Base-by-base conservation (phyloP, 2,329 filamentous ascomycete genomes). In the Calycina herbarum region DNA sequence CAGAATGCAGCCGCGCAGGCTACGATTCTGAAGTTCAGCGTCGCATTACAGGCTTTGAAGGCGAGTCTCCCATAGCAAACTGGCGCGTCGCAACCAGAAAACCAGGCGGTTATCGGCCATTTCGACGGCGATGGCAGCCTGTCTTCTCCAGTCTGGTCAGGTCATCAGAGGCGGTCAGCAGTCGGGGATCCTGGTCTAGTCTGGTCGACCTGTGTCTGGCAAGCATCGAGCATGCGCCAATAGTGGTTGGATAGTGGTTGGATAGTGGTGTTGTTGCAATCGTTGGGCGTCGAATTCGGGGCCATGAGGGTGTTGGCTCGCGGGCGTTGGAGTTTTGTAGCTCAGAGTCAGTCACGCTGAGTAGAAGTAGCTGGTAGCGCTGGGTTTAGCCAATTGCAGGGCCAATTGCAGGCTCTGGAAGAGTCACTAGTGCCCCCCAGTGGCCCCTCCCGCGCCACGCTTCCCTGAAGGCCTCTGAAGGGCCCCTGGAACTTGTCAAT, bases 151-250 rank as follows among this genome's bases (percentile, higher is more conserved):
- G n/a, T 24, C 20, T 24, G 20, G n/a, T 51, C 45, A 51, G n/a
- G 45, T 51, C 45, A 51, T 51, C n/a, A 51, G 45, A 51, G 45
- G 57, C 57, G 57, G 57, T 58, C 57, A 58, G 57, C 57, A 20
- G 57, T 6, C 17, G 29, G 29, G 20, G 13, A n/a, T 38, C 27
- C 27, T 29, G 7, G 24, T 20, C 11, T 20, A 31, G 11, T 29
- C 27, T 2, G 27, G 20, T 20, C 20, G 54, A 10, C 33, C 27
- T 27, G 17, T 33, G 11, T 35, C 29, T 33, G 17, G 17, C 57
- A 38, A 33, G 31, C 17, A 58, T 58, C 45, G 20, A 51, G 45
- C 45, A 27, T 51, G 45, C 45, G 45, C 45, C 45, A 51, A 51
- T 24, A 24, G 45, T 51, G 45, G 8, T 24, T 8, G 45, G 24